Conservation (phyloP, 208 protist genomes). For the Crithidia mellificae region DNA sequence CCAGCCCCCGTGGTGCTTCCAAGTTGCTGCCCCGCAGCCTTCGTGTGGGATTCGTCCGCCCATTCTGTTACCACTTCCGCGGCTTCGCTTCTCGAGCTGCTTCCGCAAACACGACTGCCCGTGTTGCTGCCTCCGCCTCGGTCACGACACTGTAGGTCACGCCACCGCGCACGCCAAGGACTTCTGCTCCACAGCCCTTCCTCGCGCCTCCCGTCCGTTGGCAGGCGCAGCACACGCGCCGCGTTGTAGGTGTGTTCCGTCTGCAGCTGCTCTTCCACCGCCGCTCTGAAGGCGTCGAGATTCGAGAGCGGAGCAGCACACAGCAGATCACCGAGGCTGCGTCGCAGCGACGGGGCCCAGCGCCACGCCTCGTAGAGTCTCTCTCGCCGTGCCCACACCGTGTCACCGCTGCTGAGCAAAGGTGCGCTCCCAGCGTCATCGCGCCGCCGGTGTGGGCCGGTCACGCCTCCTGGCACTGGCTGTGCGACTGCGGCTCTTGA, state of each 20-base stretch:
- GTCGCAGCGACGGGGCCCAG: conserved; percentile 41
- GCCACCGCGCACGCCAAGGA: conserved; percentile 14
- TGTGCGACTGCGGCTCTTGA: too few relatives aligned
- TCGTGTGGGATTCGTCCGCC: neutral
- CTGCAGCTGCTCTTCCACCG: conserved; percentile 4
- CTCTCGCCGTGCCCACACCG: neutral
- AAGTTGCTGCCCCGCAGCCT: neutral
- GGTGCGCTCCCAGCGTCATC: too few relatives aligned
- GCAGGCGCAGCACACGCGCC: neutral
- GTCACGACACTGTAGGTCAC: conserved; percentile 3
- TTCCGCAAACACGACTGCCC: neutral
- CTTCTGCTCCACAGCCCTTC: neutral
- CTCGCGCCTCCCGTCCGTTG: too few relatives aligned
- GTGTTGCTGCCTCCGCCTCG: neutral
- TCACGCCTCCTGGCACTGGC: too few relatives aligned
- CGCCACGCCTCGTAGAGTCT: conserved; percentile 10
- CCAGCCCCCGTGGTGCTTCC: too few relatives aligned
- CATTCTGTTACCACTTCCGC: neutral
- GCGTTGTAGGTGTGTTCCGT: conserved; percentile 9
- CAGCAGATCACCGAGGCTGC: conserved; percentile 44
- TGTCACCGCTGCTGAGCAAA: too few relatives aligned
- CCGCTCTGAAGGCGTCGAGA: conserved; percentile 4
- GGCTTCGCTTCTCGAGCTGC: neutral
- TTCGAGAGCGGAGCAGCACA: conserved; percentile 26
- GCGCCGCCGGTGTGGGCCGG: too few relatives aligned